Evolutionary conservation across 2,329 filamentous ascomycete species (phyloP).

Genomic region (Xylariaceae sp.): DNA sequence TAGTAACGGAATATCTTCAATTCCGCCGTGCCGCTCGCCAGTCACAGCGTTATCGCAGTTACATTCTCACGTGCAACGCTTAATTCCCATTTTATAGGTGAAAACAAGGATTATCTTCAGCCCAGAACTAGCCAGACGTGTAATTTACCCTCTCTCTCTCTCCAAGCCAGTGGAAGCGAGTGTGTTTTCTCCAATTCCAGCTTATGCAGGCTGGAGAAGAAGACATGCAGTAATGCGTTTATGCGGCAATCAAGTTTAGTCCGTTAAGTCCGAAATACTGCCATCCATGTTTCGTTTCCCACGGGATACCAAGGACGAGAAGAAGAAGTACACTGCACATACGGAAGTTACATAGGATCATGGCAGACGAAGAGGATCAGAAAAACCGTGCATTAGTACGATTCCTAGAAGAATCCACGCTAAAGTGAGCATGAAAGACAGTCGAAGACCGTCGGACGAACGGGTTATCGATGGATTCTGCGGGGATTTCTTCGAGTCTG

Average conservation of each 20-base stretch:
- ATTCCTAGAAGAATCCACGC: background rate
- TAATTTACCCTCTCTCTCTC: too few species aligned
- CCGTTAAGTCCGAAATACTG: background rate
- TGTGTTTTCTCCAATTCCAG: background rate
- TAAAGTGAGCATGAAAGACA: too few species aligned
- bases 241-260: background rate
- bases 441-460: too few species aligned
- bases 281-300: too few species aligned
- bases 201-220: background rate
- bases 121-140: too few species aligned
- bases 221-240: background rate
- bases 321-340: too few species aligned
- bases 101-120: too few species aligned
- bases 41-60: background rate
- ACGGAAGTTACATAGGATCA: background rate
- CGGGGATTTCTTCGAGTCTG: background rate
- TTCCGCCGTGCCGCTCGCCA: background rate
- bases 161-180: too few species aligned
- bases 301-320: too few species aligned
- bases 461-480: background rate
- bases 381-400: conserved; percentile 18
- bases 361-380: background rate
- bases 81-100: too few species aligned
- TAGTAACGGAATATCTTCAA: too few species aligned
- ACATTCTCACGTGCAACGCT: background rate